Conservation (phyloP, 2,329 filamentous ascomycete genomes). For the Trichothecium sympodiale region DNA sequence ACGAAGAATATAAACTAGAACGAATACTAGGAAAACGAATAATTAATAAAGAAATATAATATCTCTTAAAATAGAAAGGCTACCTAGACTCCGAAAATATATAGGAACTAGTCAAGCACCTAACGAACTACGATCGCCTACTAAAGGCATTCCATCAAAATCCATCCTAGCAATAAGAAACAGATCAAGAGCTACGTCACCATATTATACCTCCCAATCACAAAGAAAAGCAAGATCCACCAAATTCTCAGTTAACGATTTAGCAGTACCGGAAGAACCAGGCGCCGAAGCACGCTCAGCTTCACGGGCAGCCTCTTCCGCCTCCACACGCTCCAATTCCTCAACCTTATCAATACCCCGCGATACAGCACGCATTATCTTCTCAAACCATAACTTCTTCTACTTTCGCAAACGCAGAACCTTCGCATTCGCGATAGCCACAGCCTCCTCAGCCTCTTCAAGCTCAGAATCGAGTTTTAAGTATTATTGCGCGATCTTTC, state of each 20-base stretch:
- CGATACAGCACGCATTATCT: constrained; percentile 2
- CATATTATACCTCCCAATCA: no score
- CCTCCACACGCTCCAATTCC: constrained; percentile 4
- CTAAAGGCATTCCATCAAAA: constrained; percentile 5
- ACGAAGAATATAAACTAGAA: constrained; percentile 8
- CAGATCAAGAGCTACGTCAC: no score
- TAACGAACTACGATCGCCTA: constrained; percentile 4
- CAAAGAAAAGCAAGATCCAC: neutral
- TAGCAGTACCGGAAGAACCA: neutral
- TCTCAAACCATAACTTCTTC: constrained; percentile 4
- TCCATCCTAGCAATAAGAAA: neutral
- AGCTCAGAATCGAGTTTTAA: neutral
- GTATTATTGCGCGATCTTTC: neutral
- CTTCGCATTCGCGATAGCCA: no score
- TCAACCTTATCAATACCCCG: constrained; percentile 2
- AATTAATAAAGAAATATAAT: constrained; percentile 5
- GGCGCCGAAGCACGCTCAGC: neutral
- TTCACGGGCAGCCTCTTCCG: constrained; percentile 1
- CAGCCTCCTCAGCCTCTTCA: neutral
- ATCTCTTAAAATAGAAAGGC: constrained; percentile 10
- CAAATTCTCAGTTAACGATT: neutral
- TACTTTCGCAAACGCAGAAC: neutral
- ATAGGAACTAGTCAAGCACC: constrained; percentile 9
- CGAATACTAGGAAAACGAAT: constrained; percentile 6
- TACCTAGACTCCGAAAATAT: constrained; percentile 9